Evolutionary conservation across 2,329 filamentous ascomycete species (phyloP), one percentile per base, ranked within the genome.

Genomic region (Colletotrichum zoysiae): DNA sequence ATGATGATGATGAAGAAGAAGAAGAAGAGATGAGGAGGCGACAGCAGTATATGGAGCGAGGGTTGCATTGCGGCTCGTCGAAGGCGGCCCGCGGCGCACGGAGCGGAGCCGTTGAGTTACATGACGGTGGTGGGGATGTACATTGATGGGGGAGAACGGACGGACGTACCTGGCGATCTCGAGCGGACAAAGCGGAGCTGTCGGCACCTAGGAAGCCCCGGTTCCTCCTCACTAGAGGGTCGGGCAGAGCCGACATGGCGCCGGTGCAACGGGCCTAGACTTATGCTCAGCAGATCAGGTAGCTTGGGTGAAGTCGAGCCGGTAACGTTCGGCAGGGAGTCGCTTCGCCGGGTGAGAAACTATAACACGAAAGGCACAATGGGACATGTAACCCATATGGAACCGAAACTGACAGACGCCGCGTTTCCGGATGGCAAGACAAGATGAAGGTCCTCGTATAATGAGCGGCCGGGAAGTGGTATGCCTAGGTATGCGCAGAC

Each of bases 201-300:
- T 87, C 84, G 50, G 81, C 80, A 73, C 86, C 86, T 57, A 87
- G 78, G 73, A 86, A 87, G 51, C 86, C 86, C 70, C 86, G 84
- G 72, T 87, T 88, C 59, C 79, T 80, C 67, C 70, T 71, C 50
- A 20, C 33, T 2, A 35, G 61, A 73, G 70, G 76, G 63, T 82
- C 80, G n/a, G 78, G 78, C 71, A 81, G 76, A 53, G 79, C 79
- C 75, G 80, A 78, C 76, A 79, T 78, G 71, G 74, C 74, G 74
- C 67, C 69, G 61, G 76, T 69, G 61, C 58, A 51, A 63, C n/a
- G 53, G 14, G 2, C 33, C 33, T n/a, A 40, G 16, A 18, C 26
- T 53, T 42, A 30, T 55, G 44, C 20, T 68, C 53, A 64, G 16
- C n/a, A 48, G n/a, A 23, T 23, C 9, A 23, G n/a, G 9, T 55